These are phyloP conservation scores for Silybum marianum DNA, from an alignment of 129 eudicot genomes.

Conservation along the genomic window DNA sequence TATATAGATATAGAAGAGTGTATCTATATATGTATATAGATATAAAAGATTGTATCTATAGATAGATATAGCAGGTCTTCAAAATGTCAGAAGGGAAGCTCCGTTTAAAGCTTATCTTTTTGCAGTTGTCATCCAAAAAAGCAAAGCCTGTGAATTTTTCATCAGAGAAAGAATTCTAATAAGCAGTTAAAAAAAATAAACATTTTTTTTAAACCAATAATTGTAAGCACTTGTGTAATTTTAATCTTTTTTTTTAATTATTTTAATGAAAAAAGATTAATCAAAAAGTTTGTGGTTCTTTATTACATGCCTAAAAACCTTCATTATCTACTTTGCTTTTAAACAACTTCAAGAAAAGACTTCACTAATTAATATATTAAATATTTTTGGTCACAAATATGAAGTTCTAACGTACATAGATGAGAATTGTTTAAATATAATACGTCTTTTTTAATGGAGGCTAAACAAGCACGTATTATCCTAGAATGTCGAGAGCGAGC, in stretches of 20 bases:
- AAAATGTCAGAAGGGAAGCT: constrained; percentile 40
- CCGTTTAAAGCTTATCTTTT: constrained; percentile 44
- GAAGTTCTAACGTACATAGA: too few species aligned
- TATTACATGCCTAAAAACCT: neutral
- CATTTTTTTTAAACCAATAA: constrained; percentile 2
- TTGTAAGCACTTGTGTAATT: constrained; percentile 19
- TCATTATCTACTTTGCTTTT: constrained; percentile 4
- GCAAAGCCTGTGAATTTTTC: constrained; percentile 20
- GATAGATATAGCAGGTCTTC: constrained; percentile 16
- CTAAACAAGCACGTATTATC: too few species aligned
- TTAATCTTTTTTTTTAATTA: neutral
- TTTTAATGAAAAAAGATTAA: constrained; percentile 2
- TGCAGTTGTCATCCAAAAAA: constrained; percentile 34
- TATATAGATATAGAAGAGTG: neutral
- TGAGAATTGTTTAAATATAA: too few species aligned
- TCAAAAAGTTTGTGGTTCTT: constrained; percentile 3
- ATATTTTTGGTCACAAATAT: too few species aligned
- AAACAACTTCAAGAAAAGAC: neutral
- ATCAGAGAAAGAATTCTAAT: constrained; percentile 31
- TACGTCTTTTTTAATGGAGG: too few species aligned
- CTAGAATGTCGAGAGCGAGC: too few species aligned
- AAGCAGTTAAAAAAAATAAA: neutral
- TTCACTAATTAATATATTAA: neutral
- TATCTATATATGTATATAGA: neutral
- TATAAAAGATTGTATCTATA: constrained; percentile 22